Evolutionary conservation across 2,329 filamentous ascomycete genomes (phyloP).

Genomic region (Tolypocladium ovalisporum): DNA sequence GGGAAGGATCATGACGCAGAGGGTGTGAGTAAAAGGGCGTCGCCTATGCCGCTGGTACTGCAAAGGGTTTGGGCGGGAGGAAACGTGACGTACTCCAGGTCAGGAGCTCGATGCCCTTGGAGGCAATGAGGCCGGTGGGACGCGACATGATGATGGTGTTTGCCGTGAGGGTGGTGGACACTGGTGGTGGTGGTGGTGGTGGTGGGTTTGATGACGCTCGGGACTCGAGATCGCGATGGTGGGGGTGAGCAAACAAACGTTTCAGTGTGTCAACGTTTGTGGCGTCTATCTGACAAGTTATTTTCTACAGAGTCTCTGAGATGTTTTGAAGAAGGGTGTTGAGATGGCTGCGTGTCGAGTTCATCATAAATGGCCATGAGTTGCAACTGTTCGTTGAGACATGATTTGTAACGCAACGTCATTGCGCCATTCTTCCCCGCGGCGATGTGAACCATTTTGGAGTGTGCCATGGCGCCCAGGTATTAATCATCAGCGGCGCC

Average conservation of each 20-base stretch:
- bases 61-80: background rate
- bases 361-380: background rate
- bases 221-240: background rate
- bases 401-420: background rate
- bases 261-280: background rate
- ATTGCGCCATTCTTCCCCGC: background rate
- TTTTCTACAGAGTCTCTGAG: background rate
- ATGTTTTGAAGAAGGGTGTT: background rate
- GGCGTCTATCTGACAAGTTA: background rate
- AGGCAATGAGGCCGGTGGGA: constrained; percentile 45
- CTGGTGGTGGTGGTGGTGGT: background rate
- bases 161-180: no score
- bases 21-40: background rate
- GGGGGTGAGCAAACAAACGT: background rate
- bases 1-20: background rate
- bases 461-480: background rate
- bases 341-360: background rate
- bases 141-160: constrained; percentile 13
- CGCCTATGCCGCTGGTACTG: background rate
- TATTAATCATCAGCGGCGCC: background rate
- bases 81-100: constrained; percentile 31
- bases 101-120: constrained; percentile 53
- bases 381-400: background rate
- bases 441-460: background rate
- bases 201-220: background rate